Evolutionary conservation across 2,329 filamentous ascomycete species (phyloP), one percentile per base, ranked within the genome.

Genomic region (Mycosphaerella arachidis): DNA sequence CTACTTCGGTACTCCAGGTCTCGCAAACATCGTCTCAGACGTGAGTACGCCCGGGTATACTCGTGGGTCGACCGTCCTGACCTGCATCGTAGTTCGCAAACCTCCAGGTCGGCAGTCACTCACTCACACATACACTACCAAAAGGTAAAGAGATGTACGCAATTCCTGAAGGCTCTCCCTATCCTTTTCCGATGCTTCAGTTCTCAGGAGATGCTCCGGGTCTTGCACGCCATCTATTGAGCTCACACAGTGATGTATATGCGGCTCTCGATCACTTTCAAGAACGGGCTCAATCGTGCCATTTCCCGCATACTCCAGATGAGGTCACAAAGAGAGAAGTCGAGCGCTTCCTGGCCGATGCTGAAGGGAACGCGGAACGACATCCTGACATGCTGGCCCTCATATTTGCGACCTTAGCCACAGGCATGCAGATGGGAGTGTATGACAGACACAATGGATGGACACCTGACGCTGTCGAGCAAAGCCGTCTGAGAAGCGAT

Each of bases 1-100:
- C 5, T 82, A 81, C 66, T 81, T 81, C 67, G 79, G 78, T 7
- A 78, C 75, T 48, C 78, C 79, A n/a, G 76, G 76, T 6, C 71
- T 81, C 46, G 77, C 77, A 12, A 81, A 73, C 61, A 75, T 81
- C 30, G 72, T 80, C 40, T 71, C 72, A 59, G 79, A 82, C 67
- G 79, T 80, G 65, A 58, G 71, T 43, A 16, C 16, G n/a, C 4
- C 13, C 16, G 7, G 40, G 4, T 63, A 20, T 37, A 48, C 3
- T 54, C n/a, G 30, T 37, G 45, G 7, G n/a, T 30, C 58, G 46
- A 58, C 50, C 58, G 37, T 59, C 43, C 30, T 58, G 40, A 60
- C 60, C 13, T 64, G 45, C 63, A 20, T 60, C 33, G 13, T 35
- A 68, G 79, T 81, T 80, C 60, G 76, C 78, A 20, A 74, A 72